These are phyloP conservation scores for Punctularia strigosozonata DNA, from an alignment of 768 basidiomycete genomes.

Conservation along the genomic window DNA sequence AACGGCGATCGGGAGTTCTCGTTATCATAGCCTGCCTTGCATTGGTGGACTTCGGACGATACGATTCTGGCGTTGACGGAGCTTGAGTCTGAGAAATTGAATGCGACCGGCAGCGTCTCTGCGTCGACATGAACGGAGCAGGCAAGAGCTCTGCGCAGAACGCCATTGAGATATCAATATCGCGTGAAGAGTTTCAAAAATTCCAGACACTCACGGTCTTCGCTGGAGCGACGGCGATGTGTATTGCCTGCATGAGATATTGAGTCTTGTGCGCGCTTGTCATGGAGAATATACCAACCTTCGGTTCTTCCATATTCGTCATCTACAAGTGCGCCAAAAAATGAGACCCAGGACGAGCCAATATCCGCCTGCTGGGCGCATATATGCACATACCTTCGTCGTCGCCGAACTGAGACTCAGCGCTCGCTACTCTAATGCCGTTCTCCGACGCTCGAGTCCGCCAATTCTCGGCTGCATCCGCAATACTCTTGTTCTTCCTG, in stretches of 20 bases:
- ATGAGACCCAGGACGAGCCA: no score
- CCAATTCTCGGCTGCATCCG: conserved; percentile 61
- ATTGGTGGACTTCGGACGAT: no score
- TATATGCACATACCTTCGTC: conserved; percentile 37
- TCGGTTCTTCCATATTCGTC: no score
- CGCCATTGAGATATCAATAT: no score
- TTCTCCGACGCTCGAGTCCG: conserved; percentile 59
- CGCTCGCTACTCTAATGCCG: conserved; percentile 50
- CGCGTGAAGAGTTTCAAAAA: no score
- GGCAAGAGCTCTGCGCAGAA: conserved; percentile 43
- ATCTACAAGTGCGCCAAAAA: no score
- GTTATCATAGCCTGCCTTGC: no score
- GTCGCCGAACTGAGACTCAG: conserved; percentile 25
- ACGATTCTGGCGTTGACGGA: conserved; percentile 6
- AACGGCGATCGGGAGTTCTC: conserved; percentile 16
- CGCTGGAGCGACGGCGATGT: no score
- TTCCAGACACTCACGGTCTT: no score
- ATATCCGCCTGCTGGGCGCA: conserved; percentile 28
- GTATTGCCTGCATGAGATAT: no score
- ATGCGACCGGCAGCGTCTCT: conserved; percentile 37
- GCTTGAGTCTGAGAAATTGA: conserved; percentile 43
- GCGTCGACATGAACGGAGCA: conserved; percentile 43
- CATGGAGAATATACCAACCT: no score
- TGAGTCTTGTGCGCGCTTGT: no score
- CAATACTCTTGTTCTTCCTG: conserved; percentile 34